Evolutionary conservation across 2,329 filamentous ascomycete species (phyloP).

Genomic region (Xylariaceae sp.): DNA sequence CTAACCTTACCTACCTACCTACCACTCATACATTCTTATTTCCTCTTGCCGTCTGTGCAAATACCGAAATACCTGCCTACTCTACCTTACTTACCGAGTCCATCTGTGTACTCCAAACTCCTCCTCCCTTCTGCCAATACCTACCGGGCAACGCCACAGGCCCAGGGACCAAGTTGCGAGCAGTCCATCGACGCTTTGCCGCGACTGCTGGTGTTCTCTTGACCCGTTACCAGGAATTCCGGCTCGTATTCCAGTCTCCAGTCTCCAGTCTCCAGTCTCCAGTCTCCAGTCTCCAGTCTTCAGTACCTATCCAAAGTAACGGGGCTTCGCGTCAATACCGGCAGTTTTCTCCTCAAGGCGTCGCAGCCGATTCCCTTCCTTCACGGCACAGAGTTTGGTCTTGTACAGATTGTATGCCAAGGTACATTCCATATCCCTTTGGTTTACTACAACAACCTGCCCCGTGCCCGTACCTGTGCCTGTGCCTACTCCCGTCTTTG

Average conservation of each 20-base stretch:
- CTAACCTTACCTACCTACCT: neutral
- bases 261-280: slow-evolving; percentile 2
- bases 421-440: neutral
- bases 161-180: too few relatives aligned
- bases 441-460: neutral
- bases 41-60: neutral
- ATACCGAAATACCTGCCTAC: too few relatives aligned
- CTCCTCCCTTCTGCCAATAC: too few relatives aligned
- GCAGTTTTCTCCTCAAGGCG: slow-evolving; percentile 11
- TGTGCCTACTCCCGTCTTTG: slow-evolving; percentile 3
- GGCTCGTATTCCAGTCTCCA: slow-evolving; percentile 7
- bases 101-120: too few relatives aligned
- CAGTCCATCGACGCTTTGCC: too few relatives aligned
- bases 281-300: slow-evolving; percentile 1
- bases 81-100: too few relatives aligned
- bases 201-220: too few relatives aligned
- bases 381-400: neutral
- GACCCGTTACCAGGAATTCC: too few relatives aligned
- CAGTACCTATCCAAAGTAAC: slow-evolving; percentile 12
- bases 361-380: slow-evolving; percentile 18
- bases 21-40: neutral
- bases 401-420: slow-evolving; percentile 6
- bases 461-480: slow-evolving; percentile 1
- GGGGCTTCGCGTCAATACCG: slow-evolving; percentile 10
- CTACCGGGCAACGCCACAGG: too few relatives aligned